Percentiles rank a stretch among this genome's conserved stretches.
Conservation (phyloP, 768 basidiomycete species). For the Phlegmacium glaucopus region DNA sequence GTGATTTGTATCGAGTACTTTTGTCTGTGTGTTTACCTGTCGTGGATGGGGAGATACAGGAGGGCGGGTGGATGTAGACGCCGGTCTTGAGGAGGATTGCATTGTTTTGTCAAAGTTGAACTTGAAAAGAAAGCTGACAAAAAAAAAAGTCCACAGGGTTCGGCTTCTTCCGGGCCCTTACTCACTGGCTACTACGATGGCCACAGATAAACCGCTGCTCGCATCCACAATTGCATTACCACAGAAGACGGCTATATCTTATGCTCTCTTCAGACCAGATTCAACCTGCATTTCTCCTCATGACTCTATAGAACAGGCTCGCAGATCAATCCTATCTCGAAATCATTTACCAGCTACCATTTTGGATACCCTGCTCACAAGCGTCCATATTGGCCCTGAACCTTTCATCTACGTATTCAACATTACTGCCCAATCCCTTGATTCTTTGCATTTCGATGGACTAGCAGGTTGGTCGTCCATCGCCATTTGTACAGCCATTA, state of each 20-base stretch:
- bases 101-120: constrained; percentile 25
- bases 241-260: constrained; percentile 38
- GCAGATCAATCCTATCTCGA: constrained; percentile 42
- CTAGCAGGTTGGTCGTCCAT: constrained; percentile 36
- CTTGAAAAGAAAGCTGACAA: constrained; percentile 2
- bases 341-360: constrained; percentile 32
- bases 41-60: constrained; percentile 54
- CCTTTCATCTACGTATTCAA: constrained; percentile 57
- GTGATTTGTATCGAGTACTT: constrained; percentile 72
- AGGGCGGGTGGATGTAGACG: constrained; percentile 58
- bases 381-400: constrained; percentile 42
- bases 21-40: constrained; percentile 71
- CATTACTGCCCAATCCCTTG: constrained; percentile 39
- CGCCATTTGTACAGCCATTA: constrained; percentile 2
- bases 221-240: constrained; percentile 47
- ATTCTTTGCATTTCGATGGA: constrained; percentile 42
- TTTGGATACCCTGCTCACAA: constrained; percentile 48
- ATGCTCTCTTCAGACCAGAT: constrained; percentile 36
- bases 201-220: constrained; percentile 40
- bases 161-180: constrained; percentile 14
- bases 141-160: not conserved
- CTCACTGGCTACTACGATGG: constrained; percentile 1
- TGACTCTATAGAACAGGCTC: constrained; percentile 52
- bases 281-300: constrained; percentile 19
- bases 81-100: constrained; percentile 54